Conservation (phyloP, 805 yeast genomes). For the Hagleromyces aurorensis region DNA sequence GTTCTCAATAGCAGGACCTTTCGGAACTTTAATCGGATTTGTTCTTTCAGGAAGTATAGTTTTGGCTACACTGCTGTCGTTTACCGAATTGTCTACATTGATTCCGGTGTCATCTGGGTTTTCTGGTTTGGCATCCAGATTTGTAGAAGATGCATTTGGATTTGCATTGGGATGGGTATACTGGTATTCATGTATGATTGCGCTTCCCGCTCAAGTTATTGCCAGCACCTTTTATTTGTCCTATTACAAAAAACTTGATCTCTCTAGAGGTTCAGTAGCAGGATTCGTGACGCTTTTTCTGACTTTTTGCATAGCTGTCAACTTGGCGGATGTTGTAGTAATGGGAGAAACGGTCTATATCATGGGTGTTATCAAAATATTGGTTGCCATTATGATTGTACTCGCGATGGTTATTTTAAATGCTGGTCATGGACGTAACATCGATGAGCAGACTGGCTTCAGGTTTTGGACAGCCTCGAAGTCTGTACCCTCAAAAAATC, state of each 20-base stretch:
- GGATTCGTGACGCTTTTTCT: constrained; percentile 63
- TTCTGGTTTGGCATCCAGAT: constrained; percentile 54
- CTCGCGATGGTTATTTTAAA: constrained; percentile 60
- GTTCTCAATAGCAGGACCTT: constrained; percentile 49
- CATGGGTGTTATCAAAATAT: constrained; percentile 49
- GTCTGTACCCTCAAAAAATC: constrained; percentile 27
- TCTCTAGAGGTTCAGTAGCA: constrained; percentile 44
- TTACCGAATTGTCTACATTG: constrained; percentile 58
- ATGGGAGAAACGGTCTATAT: constrained; percentile 70
- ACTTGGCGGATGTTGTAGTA: constrained; percentile 59
- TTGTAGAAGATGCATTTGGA: constrained; percentile 59
- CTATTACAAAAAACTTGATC: constrained; percentile 50
- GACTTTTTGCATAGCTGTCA: constrained; percentile 38
- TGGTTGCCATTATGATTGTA: constrained; percentile 45
- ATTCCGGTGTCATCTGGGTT: constrained; percentile 58
- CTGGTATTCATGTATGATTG: constrained; percentile 46
- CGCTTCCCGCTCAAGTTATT: constrained; percentile 57
- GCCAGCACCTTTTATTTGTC: constrained; percentile 56
- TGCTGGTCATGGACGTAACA: constrained; percentile 34
- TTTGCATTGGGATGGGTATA: constrained; percentile 63
- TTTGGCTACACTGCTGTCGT: constrained; percentile 49
- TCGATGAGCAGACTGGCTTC: constrained; percentile 45
- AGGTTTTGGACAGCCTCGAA: constrained; percentile 55
- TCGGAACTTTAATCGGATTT: constrained; percentile 47
- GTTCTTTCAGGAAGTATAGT: constrained; percentile 58